These are phyloP conservation scores for Gossypium schwendimanii DNA, from an alignment of 441 rosid species.

Conservation along the genomic window DNA sequence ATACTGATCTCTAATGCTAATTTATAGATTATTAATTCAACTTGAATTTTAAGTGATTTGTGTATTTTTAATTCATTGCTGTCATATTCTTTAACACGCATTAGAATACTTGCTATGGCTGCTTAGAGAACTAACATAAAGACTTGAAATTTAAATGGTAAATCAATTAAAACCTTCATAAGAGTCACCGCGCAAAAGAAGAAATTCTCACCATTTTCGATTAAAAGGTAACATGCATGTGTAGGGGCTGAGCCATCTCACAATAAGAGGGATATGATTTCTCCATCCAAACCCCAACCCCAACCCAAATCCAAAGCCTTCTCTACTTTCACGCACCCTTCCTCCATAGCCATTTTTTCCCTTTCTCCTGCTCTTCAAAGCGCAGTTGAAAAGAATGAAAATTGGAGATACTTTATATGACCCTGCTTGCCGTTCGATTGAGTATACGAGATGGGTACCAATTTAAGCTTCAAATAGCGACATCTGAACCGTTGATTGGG, in stretches of 20 bases:
- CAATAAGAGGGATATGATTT: slow-evolving; percentile 17
- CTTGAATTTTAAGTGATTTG: too few species aligned
- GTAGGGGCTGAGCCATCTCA: slow-evolving; percentile 45
- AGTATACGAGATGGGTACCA: not conserved
- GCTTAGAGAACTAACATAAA: too few species aligned
- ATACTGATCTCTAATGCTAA: too few species aligned
- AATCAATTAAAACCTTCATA: too few species aligned
- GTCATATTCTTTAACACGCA: too few species aligned
- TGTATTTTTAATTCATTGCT: too few species aligned
- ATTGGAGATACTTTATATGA: not conserved
- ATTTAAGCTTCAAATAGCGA: not conserved
- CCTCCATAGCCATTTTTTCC: slow-evolving; percentile 53
- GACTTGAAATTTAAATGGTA: too few species aligned
- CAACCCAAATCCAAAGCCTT: slow-evolving; percentile 53
- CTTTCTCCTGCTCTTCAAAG: not conserved
- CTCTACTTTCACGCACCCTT: slow-evolving; percentile 48
- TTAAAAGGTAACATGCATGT: too few species aligned
- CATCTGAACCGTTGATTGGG: not conserved
- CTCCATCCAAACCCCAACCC: slow-evolving; percentile 58
- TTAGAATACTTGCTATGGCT: too few species aligned
- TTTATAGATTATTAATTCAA: too few species aligned
- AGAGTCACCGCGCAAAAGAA: too few species aligned
- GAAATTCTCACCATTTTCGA: too few species aligned
- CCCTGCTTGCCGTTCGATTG: not conserved
- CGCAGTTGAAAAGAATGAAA: not conserved